A percentile compares a stretch with the other conserved stretches of the same genome.
These are phyloP conservation scores for Nakazawaea ernobii DNA, from an alignment of 805 yeast genomes.

Conservation along the genomic window DNA sequence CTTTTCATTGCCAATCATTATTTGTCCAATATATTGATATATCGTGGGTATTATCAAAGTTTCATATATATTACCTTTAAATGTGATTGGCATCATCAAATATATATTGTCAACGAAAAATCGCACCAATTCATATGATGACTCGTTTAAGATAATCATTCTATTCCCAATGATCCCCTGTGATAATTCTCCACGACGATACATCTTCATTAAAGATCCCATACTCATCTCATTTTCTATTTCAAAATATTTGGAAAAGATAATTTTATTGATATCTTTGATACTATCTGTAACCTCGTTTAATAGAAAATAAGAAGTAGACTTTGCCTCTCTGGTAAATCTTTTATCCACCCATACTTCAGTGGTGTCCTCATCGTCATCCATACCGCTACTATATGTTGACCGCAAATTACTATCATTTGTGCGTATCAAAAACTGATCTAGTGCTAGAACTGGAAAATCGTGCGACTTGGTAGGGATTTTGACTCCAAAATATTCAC, in stretches of 20 bases:
- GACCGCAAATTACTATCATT: conserved; percentile 5
- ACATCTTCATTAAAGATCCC: background rate
- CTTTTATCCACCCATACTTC: conserved; percentile 29
- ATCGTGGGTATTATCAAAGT: conserved; percentile 12
- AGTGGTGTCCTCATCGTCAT: conserved; percentile 1
- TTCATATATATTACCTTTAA: conserved; percentile 14
- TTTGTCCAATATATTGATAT: conserved; percentile 8
- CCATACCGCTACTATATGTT: background rate
- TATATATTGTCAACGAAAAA: conserved; percentile 14
- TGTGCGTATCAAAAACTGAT: background rate
- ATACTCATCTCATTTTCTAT: background rate
- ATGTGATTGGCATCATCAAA: conserved; percentile 10
- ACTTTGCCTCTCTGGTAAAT: conserved; percentile 22
- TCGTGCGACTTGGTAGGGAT: background rate
- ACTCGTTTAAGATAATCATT: background rate
- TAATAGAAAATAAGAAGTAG: conserved; percentile 20
- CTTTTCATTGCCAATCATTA: background rate
- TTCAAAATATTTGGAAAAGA: conserved; percentile 17
- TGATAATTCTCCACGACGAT: background rate
- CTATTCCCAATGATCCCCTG: background rate
- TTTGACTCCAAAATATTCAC: conserved; percentile 1
- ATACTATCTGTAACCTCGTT: conserved; percentile 16
- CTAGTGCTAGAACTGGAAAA: background rate
- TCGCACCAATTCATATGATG: conserved; percentile 14
- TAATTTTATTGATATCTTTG: conserved; percentile 17